Percentiles rank a stretch among this genome's conserved stretches.
Evolutionary conservation across 1,139 yeast species (phyloP).

Genomic region (Suhomyces kunorum): DNA sequence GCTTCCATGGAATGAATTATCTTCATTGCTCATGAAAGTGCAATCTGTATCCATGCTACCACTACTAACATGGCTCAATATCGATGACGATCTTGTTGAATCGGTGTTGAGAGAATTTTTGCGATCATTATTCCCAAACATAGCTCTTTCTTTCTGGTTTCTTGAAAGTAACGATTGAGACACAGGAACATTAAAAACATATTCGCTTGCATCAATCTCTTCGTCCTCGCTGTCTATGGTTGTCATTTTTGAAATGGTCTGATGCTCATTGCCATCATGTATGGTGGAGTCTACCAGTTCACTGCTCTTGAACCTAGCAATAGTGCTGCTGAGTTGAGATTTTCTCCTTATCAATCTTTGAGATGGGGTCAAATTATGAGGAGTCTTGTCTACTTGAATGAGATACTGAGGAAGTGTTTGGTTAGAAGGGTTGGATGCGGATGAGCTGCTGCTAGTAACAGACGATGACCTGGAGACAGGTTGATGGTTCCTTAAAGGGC

Average conservation of each 20-base stretch:
- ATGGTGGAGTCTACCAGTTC: too few species aligned
- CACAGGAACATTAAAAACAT: constrained; percentile 64
- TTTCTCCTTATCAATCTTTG: constrained; percentile 41
- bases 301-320: constrained; percentile 22
- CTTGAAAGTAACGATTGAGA: constrained; percentile 48
- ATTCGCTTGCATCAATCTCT: constrained; percentile 50
- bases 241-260: not conserved
- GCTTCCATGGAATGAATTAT: constrained; percentile 2
- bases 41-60: constrained; percentile 26
- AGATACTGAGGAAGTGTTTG: constrained; percentile 21
- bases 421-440: constrained; percentile 9
- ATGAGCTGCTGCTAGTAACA: constrained; percentile 19
- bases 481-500: constrained; percentile 22
- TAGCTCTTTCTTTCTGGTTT: constrained; percentile 28
- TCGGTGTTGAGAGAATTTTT: constrained; percentile 28
- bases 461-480: constrained; percentile 23
- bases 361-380: constrained; percentile 38
- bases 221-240: constrained; percentile 46
- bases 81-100: constrained; percentile 48
- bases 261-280: too few species aligned
- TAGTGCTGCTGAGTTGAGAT: constrained; percentile 27
- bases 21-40: constrained; percentile 19
- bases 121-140: constrained; percentile 25
- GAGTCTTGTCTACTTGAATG: constrained; percentile 30
- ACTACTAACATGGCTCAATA: constrained; percentile 30